phyloP scores from a whole-genome alignment of 2,329 filamentous ascomycete species.

The Cladophialophora immunda region DNA sequence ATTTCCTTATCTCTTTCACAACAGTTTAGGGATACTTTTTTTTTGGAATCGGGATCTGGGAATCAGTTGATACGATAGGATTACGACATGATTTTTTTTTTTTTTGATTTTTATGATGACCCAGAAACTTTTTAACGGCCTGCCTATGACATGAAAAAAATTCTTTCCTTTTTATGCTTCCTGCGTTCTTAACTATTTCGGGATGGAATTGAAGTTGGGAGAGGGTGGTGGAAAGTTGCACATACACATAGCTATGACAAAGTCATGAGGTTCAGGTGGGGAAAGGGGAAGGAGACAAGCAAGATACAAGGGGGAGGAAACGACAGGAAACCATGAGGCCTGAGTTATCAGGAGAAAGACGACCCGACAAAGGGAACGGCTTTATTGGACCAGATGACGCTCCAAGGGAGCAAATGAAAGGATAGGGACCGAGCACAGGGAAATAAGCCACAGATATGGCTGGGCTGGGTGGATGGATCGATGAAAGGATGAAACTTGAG shows the following conservation, averaged over 20 bases:
- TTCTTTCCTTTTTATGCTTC: constrained; percentile 5
- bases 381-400: neutral
- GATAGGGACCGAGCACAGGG: neutral
- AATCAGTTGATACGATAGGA: constrained; percentile 22
- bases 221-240: neutral
- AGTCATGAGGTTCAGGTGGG: neutral
- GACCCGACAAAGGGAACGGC: neutral
- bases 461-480: neutral
- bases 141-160: constrained; percentile 18
- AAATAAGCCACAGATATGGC: neutral
- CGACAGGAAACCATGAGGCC: neutral
- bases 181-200: neutral
- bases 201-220: neutral
- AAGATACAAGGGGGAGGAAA: neutral
- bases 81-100: constrained; percentile 23
- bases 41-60: constrained; percentile 5
- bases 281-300: neutral
- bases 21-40: constrained; percentile 9
- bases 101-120: constrained; percentile 21
- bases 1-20: constrained; percentile 29
- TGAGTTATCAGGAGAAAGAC: neutral
- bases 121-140: constrained; percentile 22
- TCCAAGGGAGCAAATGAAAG: neutral
- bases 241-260: constrained; percentile 7
- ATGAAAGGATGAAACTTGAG: neutral